Evolutionary conservation across 805 yeast species (phyloP).

Genomic region (Lachancea waltii): DNA sequence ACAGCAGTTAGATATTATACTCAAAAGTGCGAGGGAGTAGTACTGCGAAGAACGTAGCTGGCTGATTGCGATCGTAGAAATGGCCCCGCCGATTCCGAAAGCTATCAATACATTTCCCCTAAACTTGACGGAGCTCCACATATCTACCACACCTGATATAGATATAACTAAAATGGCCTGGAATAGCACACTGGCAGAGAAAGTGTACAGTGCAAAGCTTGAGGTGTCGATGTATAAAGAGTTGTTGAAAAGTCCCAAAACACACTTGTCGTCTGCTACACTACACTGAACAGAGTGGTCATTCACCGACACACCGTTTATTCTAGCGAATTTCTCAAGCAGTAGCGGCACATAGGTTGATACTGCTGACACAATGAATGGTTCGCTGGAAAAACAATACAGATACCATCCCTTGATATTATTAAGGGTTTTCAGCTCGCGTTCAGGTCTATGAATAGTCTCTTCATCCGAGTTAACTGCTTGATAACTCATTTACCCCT

Average conservation of each 20-base stretch:
- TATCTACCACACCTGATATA: conserved; percentile 71
- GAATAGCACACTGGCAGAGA: conserved; percentile 62
- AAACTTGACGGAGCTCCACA: conserved; percentile 35
- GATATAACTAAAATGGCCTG: conserved; percentile 67
- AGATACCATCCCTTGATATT: conserved; percentile 60
- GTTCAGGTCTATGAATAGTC: neutral
- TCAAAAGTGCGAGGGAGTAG: conserved; percentile 39
- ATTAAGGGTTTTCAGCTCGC: conserved; percentile 28
- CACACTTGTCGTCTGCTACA: conserved; percentile 37
- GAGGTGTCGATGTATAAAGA: conserved; percentile 60
- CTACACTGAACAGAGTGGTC: conserved; percentile 56
- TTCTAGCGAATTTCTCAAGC: conserved; percentile 64
- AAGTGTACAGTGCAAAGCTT: conserved; percentile 66
- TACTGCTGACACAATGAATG: conserved; percentile 71
- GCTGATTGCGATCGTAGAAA: conserved; percentile 45
- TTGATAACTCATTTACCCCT: conserved; percentile 8
- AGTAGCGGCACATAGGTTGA: conserved; percentile 72
- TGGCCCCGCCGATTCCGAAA: conserved; percentile 55
- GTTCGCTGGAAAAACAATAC: conserved; percentile 71
- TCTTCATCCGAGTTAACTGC: conserved; percentile 7
- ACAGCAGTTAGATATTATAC: conserved; percentile 58
- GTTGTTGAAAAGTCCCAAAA: conserved; percentile 36
- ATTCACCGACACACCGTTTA: conserved; percentile 56
- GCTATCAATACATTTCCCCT: conserved; percentile 49
- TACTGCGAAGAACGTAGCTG: conserved; percentile 25